A percentile compares a stretch with the other conserved stretches of the same genome.
Conservation (phyloP, 2,329 filamentous ascomycete species). For the Trichoderma atrobrunneum region DNA sequence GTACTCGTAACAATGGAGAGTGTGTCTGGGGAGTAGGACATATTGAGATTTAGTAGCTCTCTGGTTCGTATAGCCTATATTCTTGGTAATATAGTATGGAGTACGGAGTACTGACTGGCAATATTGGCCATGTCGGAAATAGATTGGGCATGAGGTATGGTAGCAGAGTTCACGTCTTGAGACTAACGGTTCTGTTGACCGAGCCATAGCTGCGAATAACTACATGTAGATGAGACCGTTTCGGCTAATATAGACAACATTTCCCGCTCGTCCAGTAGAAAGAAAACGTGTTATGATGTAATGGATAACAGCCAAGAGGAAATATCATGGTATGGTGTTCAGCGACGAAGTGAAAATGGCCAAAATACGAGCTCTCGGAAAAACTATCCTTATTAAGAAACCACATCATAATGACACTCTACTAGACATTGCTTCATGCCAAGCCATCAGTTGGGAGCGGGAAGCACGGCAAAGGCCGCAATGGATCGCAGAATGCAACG, state of each 20-base stretch:
- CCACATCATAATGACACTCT: neutral
- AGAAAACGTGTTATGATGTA: neutral
- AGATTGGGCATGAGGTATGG: neutral
- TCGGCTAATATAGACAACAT: neutral
- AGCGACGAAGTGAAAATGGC: neutral
- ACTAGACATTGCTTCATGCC: neutral
- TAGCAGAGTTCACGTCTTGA: rapidly evolving
- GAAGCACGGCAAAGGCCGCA: neutral
- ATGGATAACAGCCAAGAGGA: neutral
- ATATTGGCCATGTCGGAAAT: neutral
- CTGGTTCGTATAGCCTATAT: neutral
- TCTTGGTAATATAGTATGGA: neutral
- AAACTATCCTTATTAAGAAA: neutral
- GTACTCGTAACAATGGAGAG: neutral
- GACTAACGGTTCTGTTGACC: neutral
- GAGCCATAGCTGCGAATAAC: neutral
- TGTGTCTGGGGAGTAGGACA: neutral
- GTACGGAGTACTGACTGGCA: neutral
- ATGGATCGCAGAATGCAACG: neutral
- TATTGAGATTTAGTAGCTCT: neutral
- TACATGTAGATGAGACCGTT: neutral
- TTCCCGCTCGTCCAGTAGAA: neutral
- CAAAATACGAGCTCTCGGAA: neutral
- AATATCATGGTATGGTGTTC: neutral
- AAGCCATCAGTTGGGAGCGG: neutral